Conservation (phyloP, 768 basidiomycete genomes). For the Lactifluus subvellereus region DNA sequence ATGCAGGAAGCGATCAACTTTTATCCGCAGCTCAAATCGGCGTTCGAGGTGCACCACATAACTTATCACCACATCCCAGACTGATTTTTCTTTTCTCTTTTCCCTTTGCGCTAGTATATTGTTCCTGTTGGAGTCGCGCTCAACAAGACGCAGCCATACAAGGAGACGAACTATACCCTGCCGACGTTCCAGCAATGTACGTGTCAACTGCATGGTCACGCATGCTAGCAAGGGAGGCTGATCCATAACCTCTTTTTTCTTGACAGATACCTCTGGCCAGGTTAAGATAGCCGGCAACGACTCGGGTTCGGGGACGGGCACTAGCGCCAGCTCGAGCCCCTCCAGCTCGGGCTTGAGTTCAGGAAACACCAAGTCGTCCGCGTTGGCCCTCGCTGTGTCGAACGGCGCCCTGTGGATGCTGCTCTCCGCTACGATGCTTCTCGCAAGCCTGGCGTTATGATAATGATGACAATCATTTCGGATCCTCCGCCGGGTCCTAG, state of each 20-base stretch:
- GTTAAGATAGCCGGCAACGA: neutral
- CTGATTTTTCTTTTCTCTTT: neutral
- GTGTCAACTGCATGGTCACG: slow-evolving; percentile 17
- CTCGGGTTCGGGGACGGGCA: neutral
- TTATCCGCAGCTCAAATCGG: slow-evolving; percentile 39
- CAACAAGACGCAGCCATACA: slow-evolving; percentile 49
- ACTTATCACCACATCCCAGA: neutral
- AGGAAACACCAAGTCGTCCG: neutral
- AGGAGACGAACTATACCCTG: slow-evolving; percentile 40
- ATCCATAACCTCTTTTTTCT: slow-evolving; percentile 13
- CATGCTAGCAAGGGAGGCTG: neutral
- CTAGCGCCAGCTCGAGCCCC: neutral
- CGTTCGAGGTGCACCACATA: slow-evolving; percentile 38
- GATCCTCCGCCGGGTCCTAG: neutral
- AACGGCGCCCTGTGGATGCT: neutral
- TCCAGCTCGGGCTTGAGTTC: neutral
- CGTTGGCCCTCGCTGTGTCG: neutral
- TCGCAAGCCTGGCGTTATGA: neutral
- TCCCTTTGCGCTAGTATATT: slow-evolving; percentile 30
- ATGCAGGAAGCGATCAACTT: slow-evolving; percentile 55
- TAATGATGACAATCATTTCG: neutral
- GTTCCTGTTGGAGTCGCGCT: slow-evolving; percentile 49
- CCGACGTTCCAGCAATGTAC: slow-evolving; percentile 46
- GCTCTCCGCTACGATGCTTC: neutral
- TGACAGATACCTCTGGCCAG: neutral